Base-by-base conservation (phyloP, 176 grass and related monocot genomes). In the Stipa capillata region DNA sequence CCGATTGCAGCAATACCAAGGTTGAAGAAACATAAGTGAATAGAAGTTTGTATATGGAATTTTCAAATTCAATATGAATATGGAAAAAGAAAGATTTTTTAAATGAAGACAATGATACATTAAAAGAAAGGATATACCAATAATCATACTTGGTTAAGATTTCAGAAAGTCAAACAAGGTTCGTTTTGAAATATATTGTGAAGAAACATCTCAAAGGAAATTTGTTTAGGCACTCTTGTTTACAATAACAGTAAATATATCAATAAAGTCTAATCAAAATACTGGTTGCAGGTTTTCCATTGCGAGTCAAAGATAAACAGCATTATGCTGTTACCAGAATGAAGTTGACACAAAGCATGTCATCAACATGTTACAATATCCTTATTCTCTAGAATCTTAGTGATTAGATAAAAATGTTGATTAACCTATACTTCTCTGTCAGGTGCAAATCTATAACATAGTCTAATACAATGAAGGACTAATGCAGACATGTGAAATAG, bases 401-500 rank as follows among this genome's bases (percentile, higher is more conserved):
- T 68, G 28, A 13, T 37, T 47, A 57, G 51, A 73, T 25, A 80
- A 45, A 8, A 65, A 37, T 57, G 48, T 18, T 49, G 28, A 47
- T 32, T 68, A 80, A 8, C 70, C 17, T 74, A 75, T 39, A 74
- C 28, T 86, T n/a, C 15, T n/a, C 11, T 61, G 42, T 59, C 62
- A 75, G 61, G 32, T 37, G n/a, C 33, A 76, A 86, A 75, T 42
- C 5, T 20, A 79, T 69, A 44, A 36, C 52, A 37, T 74, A 62
- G 15, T 74, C 18, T 79, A 81, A 69, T 50, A 79, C 42, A 68
- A 60, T 74, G 64, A 47, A 21, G 43, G 29, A 50, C n/a, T 36
- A 33, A 81, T 33, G 20, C 65, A 64, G 70, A 81, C 13, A n/a
- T 81, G 45, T 36, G 28, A 59, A 45, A 72, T 33, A 45, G 45